Percentiles rank a stretch among this genome's conserved stretches.
Evolutionary conservation across 805 yeast species (phyloP).

Genomic region (Kodamaea lidongshanica): DNA sequence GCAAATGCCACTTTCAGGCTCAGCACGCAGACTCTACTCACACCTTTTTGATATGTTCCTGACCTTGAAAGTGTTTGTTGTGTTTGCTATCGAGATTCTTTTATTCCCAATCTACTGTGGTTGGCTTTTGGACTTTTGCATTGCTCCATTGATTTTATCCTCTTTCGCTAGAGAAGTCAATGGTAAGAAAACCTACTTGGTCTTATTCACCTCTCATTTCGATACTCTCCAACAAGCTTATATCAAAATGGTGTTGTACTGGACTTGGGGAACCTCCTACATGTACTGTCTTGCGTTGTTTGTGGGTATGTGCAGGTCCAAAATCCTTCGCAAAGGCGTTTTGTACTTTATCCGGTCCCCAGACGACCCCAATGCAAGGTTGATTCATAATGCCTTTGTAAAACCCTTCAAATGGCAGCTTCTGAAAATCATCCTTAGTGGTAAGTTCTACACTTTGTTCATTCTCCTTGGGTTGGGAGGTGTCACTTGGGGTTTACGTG

Average conservation of each 20-base stretch:
- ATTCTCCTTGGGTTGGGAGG: constrained; percentile 71
- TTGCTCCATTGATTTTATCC: constrained; percentile 47
- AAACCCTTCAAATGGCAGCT: constrained; percentile 69
- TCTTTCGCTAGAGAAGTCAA: constrained; percentile 4
- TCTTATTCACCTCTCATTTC: constrained; percentile 19
- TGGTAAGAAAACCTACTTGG: constrained; percentile 10
- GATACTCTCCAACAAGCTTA: constrained; percentile 16
- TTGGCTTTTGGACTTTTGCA: constrained; percentile 59
- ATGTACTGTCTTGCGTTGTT: constrained; percentile 84
- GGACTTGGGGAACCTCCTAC: constrained; percentile 75
- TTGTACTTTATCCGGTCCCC: constrained; percentile 89
- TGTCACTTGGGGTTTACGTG: constrained; percentile 45
- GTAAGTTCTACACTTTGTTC: constrained; percentile 64
- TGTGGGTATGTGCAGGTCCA: constrained; percentile 73
- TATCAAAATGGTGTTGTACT: constrained; percentile 28
- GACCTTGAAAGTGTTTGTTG: constrained; percentile 65
- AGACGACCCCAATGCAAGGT: constrained; percentile 84
- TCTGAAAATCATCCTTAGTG: constrained; percentile 66
- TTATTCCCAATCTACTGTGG: constrained; percentile 88
- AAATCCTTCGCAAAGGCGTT: constrained; percentile 80
- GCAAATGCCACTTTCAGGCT: constrained; percentile 43
- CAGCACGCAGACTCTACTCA: constrained; percentile 46
- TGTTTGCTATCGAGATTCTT: constrained; percentile 75
- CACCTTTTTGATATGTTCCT: constrained; percentile 49
- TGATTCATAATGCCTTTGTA: constrained; percentile 80